Evolutionary conservation across 2,329 filamentous ascomycete species (phyloP).

Genomic region (Graphium sp.): DNA sequence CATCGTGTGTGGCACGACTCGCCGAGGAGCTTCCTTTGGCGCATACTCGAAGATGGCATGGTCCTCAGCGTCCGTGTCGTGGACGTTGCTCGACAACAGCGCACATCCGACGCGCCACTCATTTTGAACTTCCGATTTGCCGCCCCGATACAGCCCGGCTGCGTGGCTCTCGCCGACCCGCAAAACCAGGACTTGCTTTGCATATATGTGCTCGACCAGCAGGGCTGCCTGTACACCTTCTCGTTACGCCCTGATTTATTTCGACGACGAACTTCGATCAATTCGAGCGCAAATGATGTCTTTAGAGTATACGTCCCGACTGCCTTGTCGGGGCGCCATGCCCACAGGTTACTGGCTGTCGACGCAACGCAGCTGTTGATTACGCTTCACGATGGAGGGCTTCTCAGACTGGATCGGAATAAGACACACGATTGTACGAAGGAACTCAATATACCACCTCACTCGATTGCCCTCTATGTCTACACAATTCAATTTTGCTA

Average conservation of each 20-base stretch:
- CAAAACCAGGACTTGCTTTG: slow-evolving; percentile 62
- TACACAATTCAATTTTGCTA: too few species aligned
- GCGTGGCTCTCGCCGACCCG: slow-evolving; percentile 69
- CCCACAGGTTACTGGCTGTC: slow-evolving; percentile 66
- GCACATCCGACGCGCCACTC: slow-evolving; percentile 50
- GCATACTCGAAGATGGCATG: slow-evolving; percentile 64
- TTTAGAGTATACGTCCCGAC: slow-evolving; percentile 60
- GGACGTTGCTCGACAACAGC: slow-evolving; percentile 56
- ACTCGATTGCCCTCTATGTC: background rate
- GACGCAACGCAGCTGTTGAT: slow-evolving; percentile 60
- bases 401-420: slow-evolving; percentile 53
- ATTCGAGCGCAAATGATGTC: slow-evolving; percentile 58
- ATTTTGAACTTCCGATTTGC: slow-evolving; percentile 67
- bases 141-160: slow-evolving; percentile 54
- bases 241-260: slow-evolving; percentile 75
- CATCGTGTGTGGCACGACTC: slow-evolving; percentile 61
- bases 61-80: slow-evolving; percentile 69
- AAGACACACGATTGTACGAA: slow-evolving; percentile 27
- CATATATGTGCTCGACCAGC: slow-evolving; percentile 63
- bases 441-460: too few species aligned
- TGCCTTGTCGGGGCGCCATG: slow-evolving; percentile 60
- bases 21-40: slow-evolving; percentile 82
- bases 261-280: slow-evolving; percentile 48
- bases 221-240: slow-evolving; percentile 70
- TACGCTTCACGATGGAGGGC: slow-evolving; percentile 62